Base-by-base conservation (phyloP, 441 rosid genomes). In the Erodium moschatum region DNA sequence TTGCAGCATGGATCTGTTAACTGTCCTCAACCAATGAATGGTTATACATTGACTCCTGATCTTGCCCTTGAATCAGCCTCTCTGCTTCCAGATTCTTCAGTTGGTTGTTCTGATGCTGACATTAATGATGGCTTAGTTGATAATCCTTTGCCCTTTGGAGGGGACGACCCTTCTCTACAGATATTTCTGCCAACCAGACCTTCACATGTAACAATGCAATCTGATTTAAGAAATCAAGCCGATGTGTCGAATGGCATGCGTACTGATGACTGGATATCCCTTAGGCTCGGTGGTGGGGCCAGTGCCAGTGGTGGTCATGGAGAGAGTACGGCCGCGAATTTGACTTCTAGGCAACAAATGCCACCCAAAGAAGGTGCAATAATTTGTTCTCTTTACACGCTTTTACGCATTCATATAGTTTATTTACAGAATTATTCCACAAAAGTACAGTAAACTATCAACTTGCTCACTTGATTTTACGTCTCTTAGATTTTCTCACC, bases 131-230 rank as follows among this genome's bases (percentile, higher is more conserved):
- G 89, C 67, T 84, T 92, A 77, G 96, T 90, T 71, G 95, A 90
- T 79, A 90, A 90, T 79, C 90, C 96, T 21, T 80, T 87, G 76
- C 89, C 85, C 74, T 86, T 88, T 75, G 89, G 83, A 69, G 80
- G 84, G 72, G 96, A 87, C 71, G 99, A 94, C 81, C 95, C 98
- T 24, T 85, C 96, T 42, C 95, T 90, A 67, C 96, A 95, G 81
- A 81, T 92, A 71, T 95, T 95, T 78, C 92, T 95, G 82, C 95
- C 99, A 65, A 86, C 97, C 7, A 80, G 84, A 77, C 90, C 92
- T 67, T 87, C 93, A 54, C 86, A 76, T 79, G 82, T 85, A 64
- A 72, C 92, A 65, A 74, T 72, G 69, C 90, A 80, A 67, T 67
- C 89, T 15, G 82, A 84, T 80, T 35, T 81, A 72, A 83, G 91